Conservation (phyloP, 2,329 filamentous ascomycete genomes). For the Zopfia rhizophila region DNA sequence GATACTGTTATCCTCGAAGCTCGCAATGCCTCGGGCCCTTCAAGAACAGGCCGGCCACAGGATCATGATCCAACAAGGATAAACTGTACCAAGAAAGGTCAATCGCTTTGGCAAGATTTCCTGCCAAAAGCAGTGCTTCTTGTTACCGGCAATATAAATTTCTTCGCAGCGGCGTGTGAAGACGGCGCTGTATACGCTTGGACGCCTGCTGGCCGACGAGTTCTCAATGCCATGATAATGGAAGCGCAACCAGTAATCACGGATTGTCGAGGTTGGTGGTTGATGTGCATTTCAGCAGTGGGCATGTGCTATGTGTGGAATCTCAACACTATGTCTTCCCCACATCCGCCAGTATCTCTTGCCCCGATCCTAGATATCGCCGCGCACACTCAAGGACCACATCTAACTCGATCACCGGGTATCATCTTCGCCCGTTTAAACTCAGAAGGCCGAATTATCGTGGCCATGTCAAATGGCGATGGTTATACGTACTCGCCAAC, state of each 20-base stretch:
- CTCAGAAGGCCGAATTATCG: slow-evolving; percentile 82
- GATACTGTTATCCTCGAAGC: slow-evolving; percentile 84
- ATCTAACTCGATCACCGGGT: slow-evolving; percentile 82
- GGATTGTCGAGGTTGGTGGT: slow-evolving; percentile 88
- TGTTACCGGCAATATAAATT: slow-evolving; percentile 86
- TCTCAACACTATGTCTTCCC: slow-evolving; percentile 80
- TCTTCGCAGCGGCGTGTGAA: slow-evolving; percentile 94
- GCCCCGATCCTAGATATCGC: slow-evolving; percentile 90
- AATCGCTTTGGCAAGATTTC: slow-evolving; percentile 92
- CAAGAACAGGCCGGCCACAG: slow-evolving; percentile 68
- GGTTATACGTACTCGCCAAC: slow-evolving; percentile 88
- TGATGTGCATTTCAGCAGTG: slow-evolving; percentile 87
- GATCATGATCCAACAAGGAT: slow-evolving; percentile 85
- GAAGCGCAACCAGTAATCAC: slow-evolving; percentile 95
- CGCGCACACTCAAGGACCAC: slow-evolving; percentile 78
- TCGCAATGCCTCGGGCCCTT: slow-evolving; percentile 76
- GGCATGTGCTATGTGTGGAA: slow-evolving; percentile 96
- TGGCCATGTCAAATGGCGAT: slow-evolving; percentile 94
- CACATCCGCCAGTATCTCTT: slow-evolving; percentile 89
- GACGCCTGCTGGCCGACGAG: slow-evolving; percentile 88
- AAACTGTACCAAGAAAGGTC: slow-evolving; percentile 81
- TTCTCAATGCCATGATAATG: slow-evolving; percentile 84
- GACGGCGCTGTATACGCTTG: slow-evolving; percentile 91
- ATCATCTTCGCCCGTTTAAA: slow-evolving; percentile 93
- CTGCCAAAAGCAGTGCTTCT: slow-evolving; percentile 87